Evolutionary conservation across 768 basidiomycete genomes (phyloP).

Genomic region (Kwoniella sp.): DNA sequence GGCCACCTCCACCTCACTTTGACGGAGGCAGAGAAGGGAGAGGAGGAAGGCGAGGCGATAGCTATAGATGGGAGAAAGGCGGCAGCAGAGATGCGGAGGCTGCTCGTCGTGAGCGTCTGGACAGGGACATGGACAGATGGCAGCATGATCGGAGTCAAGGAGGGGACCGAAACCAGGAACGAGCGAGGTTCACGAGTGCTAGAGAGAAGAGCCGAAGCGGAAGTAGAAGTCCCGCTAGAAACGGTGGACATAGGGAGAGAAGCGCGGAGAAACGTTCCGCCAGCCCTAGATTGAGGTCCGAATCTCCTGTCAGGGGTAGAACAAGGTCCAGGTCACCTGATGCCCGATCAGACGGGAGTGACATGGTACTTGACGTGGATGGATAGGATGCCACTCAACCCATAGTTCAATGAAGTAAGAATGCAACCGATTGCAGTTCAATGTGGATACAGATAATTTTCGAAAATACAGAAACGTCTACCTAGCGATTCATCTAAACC

Average conservation of each 20-base stretch:
- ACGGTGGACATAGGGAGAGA: background rate
- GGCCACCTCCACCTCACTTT: conserved; percentile 7
- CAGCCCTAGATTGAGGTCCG: conserved; percentile 25
- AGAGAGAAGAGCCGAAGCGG: conserved; percentile 14
- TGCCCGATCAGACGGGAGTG: conserved; percentile 36
- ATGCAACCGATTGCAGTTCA: too few species aligned
- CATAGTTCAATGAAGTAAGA: too few species aligned
- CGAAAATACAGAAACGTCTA: too few species aligned
- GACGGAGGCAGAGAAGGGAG: conserved; percentile 20
- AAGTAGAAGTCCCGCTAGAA: conserved; percentile 9
- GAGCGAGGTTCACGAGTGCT: conserved; percentile 11
- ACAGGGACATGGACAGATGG: conserved; percentile 57
- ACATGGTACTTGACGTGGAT: conserved; percentile 46
- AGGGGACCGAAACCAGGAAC: conserved; percentile 9
- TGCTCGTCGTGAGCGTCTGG: conserved; percentile 57
- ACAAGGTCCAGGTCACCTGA: conserved; percentile 17
- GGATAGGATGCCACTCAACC: conserved; percentile 2
- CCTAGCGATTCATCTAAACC: too few species aligned
- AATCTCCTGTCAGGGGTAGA: conserved; percentile 34
- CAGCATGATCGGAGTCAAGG: conserved; percentile 28
- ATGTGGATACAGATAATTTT: too few species aligned
- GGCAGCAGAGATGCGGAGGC: conserved; percentile 33
- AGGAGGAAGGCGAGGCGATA: background rate
- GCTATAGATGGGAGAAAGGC: background rate
- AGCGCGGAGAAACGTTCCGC: conserved; percentile 27